phyloP scores from a whole-genome alignment of 73 alveolate species.

The Symbiodinium natans region DNA sequence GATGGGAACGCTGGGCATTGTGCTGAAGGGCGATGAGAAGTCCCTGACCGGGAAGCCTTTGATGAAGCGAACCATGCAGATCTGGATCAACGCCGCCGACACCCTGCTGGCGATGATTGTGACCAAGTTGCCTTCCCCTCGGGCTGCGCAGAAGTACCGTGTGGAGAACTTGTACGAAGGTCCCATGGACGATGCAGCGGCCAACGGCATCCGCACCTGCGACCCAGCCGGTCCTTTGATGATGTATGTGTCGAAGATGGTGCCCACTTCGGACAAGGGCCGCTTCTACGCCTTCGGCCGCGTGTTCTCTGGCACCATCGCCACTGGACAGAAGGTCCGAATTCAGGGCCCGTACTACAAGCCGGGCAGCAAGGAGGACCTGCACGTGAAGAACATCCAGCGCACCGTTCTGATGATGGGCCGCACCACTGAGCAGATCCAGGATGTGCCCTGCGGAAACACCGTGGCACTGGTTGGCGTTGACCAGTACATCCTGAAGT shows the following conservation, averaged over 20 bases:
- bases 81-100: slow-evolving; percentile 99
- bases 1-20: slow-evolving; percentile 95
- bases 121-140: slow-evolving; percentile 99
- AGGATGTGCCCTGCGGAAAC: slow-evolving; percentile 98
- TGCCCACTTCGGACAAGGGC: slow-evolving; percentile 97
- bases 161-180: slow-evolving; percentile 99
- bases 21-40: slow-evolving; percentile 95
- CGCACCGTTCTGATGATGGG: slow-evolving; percentile 98
- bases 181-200: slow-evolving; percentile 99
- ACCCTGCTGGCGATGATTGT: slow-evolving; percentile 99
- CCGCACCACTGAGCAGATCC: slow-evolving; percentile 95
- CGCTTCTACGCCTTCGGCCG: slow-evolving; percentile 99
- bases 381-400: slow-evolving; percentile 96
- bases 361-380: slow-evolving; percentile 97
- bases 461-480: slow-evolving; percentile 97
- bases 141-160: slow-evolving; percentile 99
- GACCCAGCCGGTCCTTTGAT: slow-evolving; percentile 99
- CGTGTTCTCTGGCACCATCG: slow-evolving; percentile 98
- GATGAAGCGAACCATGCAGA: slow-evolving; percentile 97
- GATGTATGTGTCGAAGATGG: slow-evolving; percentile 98
- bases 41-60: slow-evolving; percentile 95
- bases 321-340: slow-evolving; percentile 97
- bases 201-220: slow-evolving; percentile 96
- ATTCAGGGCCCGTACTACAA: slow-evolving; percentile 97
- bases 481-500: slow-evolving; percentile 96